Percentiles rank a stretch among this genome's conserved stretches.
Conservation (phyloP, 2,329 filamentous ascomycete species). For the Cladorrhinum sp. region DNA sequence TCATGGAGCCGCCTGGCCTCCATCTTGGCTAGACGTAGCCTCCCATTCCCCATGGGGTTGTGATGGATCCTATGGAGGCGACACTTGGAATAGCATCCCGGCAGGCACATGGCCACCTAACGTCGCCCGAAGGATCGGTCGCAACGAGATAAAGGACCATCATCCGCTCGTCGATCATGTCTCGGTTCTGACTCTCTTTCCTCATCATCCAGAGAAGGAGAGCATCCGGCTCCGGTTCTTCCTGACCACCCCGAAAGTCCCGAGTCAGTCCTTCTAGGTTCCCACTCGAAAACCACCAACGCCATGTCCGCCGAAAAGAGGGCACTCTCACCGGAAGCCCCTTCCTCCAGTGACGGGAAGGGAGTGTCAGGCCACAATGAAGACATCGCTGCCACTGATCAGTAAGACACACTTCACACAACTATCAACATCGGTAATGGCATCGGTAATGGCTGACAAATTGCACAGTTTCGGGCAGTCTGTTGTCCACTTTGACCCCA, state of each 20-base stretch:
- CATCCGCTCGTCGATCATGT: background rate
- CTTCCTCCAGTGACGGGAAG: slow-evolving; percentile 16
- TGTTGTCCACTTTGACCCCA: slow-evolving; percentile 52
- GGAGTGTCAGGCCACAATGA: slow-evolving; percentile 10
- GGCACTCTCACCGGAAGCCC: background rate
- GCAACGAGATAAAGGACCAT: background rate
- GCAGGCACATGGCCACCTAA: slow-evolving; percentile 10
- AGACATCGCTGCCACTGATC: slow-evolving; percentile 42
- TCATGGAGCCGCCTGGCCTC: background rate
- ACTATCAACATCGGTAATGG: background rate
- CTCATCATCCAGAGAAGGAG: slow-evolving; percentile 1
- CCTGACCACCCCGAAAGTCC: background rate
- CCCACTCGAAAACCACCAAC: background rate
- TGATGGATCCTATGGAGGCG: background rate
- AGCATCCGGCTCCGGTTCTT: background rate
- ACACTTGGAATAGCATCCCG: background rate
- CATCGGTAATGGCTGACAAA: background rate
- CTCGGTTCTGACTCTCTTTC: background rate
- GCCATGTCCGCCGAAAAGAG: slow-evolving; percentile 22
- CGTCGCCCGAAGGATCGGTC: background rate
- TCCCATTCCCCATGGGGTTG: slow-evolving; percentile 15
- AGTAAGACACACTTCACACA: slow-evolving; percentile 31
- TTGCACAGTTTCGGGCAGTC: slow-evolving; percentile 40
- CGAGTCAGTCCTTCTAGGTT: background rate
- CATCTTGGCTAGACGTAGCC: background rate